These are phyloP conservation scores for Pseudogymnoascus sp. DNA, from an alignment of 2,329 filamentous ascomycete genomes.

Conservation along the genomic window DNA sequence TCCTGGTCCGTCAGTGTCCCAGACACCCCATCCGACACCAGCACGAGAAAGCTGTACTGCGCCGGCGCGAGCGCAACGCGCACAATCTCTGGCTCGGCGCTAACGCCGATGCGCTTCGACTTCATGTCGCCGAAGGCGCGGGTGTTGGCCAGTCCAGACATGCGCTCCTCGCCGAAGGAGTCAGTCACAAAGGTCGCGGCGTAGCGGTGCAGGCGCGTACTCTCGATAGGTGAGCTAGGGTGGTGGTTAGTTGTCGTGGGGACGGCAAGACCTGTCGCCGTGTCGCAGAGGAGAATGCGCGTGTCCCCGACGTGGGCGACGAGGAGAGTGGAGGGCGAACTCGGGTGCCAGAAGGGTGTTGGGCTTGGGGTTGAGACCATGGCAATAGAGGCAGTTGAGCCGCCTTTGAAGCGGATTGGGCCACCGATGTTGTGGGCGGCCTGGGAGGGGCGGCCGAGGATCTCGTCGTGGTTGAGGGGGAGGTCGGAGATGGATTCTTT, in stretches of 20 bases:
- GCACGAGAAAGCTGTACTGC: slow-evolving; percentile 81
- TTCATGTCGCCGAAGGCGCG: slow-evolving; percentile 89
- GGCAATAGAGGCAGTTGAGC: slow-evolving; percentile 83
- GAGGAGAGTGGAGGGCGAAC: slow-evolving; percentile 72
- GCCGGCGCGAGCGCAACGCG: slow-evolving; percentile 73
- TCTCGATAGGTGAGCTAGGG: slow-evolving; percentile 78
- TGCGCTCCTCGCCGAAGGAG: slow-evolving; percentile 94
- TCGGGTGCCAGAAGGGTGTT: slow-evolving; percentile 91
- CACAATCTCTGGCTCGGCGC: slow-evolving; percentile 83
- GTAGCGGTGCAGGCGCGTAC: slow-evolving; percentile 75
- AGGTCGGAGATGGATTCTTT: slow-evolving; percentile 66
- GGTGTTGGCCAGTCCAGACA: slow-evolving; percentile 87
- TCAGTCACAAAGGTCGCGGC: slow-evolving; percentile 85
- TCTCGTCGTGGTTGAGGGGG: slow-evolving; percentile 77
- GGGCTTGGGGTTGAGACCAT: slow-evolving; percentile 89
- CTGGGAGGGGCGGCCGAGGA: slow-evolving; percentile 59
- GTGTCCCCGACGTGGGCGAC: slow-evolving; percentile 93
- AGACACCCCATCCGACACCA: slow-evolving; percentile 83
- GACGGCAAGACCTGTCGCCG: slow-evolving; percentile 68
- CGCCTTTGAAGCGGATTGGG: slow-evolving; percentile 75
- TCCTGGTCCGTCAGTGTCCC: slow-evolving; percentile 86
- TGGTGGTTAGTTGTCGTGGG: slow-evolving; percentile 89
- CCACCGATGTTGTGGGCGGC: slow-evolving; percentile 62
- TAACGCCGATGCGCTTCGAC: slow-evolving; percentile 87
- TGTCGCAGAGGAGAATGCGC: slow-evolving; percentile 81